These are phyloP conservation scores for Pelagophyceae sp. DNA, from an alignment of 352 stramenopile species.

Conservation along the genomic window DNA sequence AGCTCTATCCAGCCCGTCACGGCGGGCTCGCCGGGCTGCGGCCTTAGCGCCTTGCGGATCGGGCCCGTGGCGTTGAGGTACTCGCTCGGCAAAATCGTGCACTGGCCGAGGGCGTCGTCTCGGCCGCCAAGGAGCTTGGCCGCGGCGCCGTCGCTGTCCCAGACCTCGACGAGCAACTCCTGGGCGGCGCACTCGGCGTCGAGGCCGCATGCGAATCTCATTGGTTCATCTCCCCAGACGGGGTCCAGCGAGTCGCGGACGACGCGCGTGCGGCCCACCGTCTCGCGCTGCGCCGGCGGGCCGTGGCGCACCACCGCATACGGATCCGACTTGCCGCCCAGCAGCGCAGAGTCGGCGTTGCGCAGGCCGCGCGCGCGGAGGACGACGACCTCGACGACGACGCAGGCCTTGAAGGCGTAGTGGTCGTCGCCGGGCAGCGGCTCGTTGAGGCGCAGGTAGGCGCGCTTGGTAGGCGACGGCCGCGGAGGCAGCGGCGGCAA, in stretches of 20 bases:
- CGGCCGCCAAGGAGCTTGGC: not conserved
- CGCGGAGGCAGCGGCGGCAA: not conserved
- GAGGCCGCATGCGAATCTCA: not conserved
- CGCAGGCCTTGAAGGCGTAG: not conserved
- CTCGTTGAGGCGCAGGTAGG: constrained; percentile 2
- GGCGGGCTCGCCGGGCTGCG: constrained; percentile 4
- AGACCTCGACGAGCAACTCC: not conserved
- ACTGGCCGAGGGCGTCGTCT: constrained; percentile 2
- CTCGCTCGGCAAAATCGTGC: not conserved
- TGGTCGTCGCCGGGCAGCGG: not conserved
- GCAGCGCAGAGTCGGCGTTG: not conserved
- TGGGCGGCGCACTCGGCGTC: not conserved
- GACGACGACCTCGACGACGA: constrained; percentile 12
- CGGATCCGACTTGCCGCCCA: not conserved
- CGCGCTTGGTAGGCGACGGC: not conserved
- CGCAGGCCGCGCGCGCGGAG: not conserved
- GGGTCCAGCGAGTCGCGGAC: not conserved
- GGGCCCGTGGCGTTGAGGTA: constrained; percentile 8
- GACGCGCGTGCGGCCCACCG: not conserved
- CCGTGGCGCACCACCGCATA: constrained; percentile 11
- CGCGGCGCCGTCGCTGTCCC: constrained; percentile 3
- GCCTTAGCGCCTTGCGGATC: not conserved
- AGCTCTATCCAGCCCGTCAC: not conserved
- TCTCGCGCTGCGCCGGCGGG: not conserved
- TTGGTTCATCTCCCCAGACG: not conserved